These are phyloP conservation scores for Podospora fimiseda DNA, from an alignment of 495 filamentous ascomycete species.

Conservation along the genomic window DNA sequence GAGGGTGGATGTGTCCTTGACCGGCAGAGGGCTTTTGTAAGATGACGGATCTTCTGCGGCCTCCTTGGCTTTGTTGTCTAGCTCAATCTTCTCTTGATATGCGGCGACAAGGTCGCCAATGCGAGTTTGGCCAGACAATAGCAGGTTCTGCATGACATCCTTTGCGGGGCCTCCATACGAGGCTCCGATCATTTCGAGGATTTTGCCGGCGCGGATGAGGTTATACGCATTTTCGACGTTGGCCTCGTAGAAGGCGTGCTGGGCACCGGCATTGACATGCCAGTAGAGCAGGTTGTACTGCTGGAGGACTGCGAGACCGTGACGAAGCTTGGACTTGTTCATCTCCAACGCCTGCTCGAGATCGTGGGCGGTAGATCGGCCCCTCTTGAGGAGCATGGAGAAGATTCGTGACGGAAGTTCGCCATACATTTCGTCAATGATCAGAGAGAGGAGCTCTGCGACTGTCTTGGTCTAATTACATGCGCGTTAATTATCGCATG, in stretches of 20 bases:
- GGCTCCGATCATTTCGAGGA: slow-evolving; percentile 65
- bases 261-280: slow-evolving; percentile 56
- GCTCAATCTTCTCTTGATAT: slow-evolving; percentile 30
- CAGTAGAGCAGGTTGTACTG: slow-evolving; percentile 84
- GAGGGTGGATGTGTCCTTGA: slow-evolving; percentile 29
- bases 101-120: slow-evolving; percentile 60
- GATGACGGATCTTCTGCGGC: slow-evolving; percentile 7
- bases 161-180: slow-evolving; percentile 64
- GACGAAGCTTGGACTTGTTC: slow-evolving; percentile 58
- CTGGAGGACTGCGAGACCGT: slow-evolving; percentile 75
- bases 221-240: slow-evolving; percentile 69
- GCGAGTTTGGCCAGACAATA: slow-evolving; percentile 70
- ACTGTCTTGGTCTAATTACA: slow-evolving; percentile 47
- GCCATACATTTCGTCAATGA: slow-evolving; percentile 84
- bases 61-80: slow-evolving; percentile 19
- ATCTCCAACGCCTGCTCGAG: slow-evolving; percentile 64
- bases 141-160: slow-evolving; percentile 63
- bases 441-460: slow-evolving; percentile 77
- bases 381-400: slow-evolving; percentile 65
- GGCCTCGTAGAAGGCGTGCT: slow-evolving; percentile 70
- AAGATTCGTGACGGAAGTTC: slow-evolving; percentile 83
- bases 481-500: slow-evolving; percentile 2
- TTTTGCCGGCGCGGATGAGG: slow-evolving; percentile 72
- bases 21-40: slow-evolving; percentile 17
- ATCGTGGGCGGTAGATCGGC: slow-evolving; percentile 63